Base-by-base conservation (phyloP, 805 yeast species). In the Henningerozyma blattae region DNA sequence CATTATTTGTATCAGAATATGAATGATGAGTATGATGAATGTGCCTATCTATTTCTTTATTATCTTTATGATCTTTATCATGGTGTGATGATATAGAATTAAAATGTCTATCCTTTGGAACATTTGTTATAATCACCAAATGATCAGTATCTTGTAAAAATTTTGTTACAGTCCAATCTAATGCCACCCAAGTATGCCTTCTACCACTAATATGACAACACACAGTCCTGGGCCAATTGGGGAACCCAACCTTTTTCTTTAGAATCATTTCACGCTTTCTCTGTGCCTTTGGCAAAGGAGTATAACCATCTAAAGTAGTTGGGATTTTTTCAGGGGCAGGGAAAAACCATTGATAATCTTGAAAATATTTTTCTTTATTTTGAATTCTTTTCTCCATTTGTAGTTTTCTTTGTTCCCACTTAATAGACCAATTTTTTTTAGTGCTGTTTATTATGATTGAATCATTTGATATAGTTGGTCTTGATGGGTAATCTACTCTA, bases 161-260 rank as follows among this genome's bases (percentile, higher is more conserved):
- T 28, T 64, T 58, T 31, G 62, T 63, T 34, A 80, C 55, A 5
- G 72, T 60, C 77, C 82, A 82, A 52, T 82, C 94, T 18, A 82
- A 54, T 1, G 85, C 75, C 9, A 79, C 84, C 94, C 94, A 82
- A 0, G 91, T 77, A 58, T 81, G 89, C 35, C 61, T 65, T 38
- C 89, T 60, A 3, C 85, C 93, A 43, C 76, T 65, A 20, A 82
- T 61, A 48, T 79, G 79, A 19, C 77, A 74, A 50, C 81, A 48
- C 4, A 80, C 61, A 1, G 68, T 67, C 45, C 86, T 61, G 26
- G 59, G 56, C 4, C 43, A 38, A 22, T 44, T 47, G 5, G 51
- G 46, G 16, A 37, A 46, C 14, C 53, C 56, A 4, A 48, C 39
- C 18, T 40, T 43, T 20, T 44, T 39, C 9, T 40, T 33, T 8